Evolutionary conservation across 192 early-diverging fungal species (phyloP), one percentile per base, ranked within the genome.

Genomic region (Geosiphon pyriformis): DNA sequence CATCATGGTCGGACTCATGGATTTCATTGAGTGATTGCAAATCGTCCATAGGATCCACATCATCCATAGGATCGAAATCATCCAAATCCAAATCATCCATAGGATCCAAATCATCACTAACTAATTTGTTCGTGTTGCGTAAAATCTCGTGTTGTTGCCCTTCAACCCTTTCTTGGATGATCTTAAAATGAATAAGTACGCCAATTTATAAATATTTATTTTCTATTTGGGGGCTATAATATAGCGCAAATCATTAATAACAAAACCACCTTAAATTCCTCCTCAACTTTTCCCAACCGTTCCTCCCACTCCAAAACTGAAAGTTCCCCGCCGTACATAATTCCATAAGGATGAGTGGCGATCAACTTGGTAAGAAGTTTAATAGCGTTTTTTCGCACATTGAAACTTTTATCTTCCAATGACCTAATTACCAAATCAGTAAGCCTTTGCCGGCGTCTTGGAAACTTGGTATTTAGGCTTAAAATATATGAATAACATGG

Each of bases 361-460:
- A 99, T 84, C 61, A 95, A 80, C 22, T 84, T 75, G 4, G 89
- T 83, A 26, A 99, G 70, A 0, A 91, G 82, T 64, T 92, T 92
- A 54, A 98, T 89, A 0, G 98, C 92, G 65, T 93, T 86, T 68
- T 90, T 95, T 32, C 98, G 86, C 2, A 98, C 92, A 51, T 80
- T 84, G 62, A 86, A 88, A 42, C 89, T 88, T 73, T 96, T 98
- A 75, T 99, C 98, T 37, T 92, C 84, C 26, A 98, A 76, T 32
- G 92, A 81, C 23, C 88, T 85, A 33, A 90, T 83, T 3, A 90
- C 85, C 27, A 95, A 69, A 15, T 79, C 69, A 2, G 90, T 76
- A 11, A 97, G 73, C 17, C 76, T 75, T 49, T 87, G 86, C 10
- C 95, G 78, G 48, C 88, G 78, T 71, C 86, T 90, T 17, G 88